A percentile compares a stretch with the other conserved stretches of the same genome.
Conservation (phyloP, 2,329 filamentous ascomycete genomes). For the Leptographium wingfieldii region DNA sequence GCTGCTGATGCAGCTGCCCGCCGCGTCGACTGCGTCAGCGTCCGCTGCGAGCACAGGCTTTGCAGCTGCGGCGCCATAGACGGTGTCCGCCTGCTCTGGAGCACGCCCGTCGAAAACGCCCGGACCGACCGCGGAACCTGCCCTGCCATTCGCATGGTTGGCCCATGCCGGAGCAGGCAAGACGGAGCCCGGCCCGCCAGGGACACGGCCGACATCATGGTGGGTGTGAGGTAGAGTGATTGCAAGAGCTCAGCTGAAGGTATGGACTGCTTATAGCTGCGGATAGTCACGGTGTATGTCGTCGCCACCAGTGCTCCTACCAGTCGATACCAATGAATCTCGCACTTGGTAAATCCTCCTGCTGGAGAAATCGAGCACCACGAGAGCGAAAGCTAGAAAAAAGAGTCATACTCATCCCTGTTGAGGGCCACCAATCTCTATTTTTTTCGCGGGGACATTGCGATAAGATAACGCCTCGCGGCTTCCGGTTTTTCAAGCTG, state of each 20-base stretch:
- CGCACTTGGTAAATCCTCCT: too few species aligned
- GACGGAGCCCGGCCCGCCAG: constrained; percentile 45
- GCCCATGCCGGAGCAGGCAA: constrained; percentile 39
- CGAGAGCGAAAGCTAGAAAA: background rate
- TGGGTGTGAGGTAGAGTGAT: background rate
- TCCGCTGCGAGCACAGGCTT: constrained; percentile 16
- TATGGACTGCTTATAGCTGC: too few species aligned
- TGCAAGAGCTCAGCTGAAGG: too few species aligned
- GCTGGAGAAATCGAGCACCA: background rate
- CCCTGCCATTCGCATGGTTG: constrained; percentile 33
- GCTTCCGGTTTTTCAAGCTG: background rate
- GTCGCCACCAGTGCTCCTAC: too few species aligned
- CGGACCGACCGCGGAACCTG: constrained; percentile 31
- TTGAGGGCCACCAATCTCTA: background rate
- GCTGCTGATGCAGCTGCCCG: constrained; percentile 30
- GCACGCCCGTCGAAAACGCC: constrained; percentile 7
- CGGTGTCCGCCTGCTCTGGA: constrained; percentile 15
- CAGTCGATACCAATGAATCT: too few species aligned
- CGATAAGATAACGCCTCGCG: constrained; percentile 10
- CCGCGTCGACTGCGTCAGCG: constrained; percentile 34
- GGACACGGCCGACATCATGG: constrained; percentile 21
- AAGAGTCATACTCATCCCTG: constrained; percentile 9
- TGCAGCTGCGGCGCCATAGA: constrained; percentile 12
- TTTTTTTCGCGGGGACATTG: constrained; percentile 4
- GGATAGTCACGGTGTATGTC: too few species aligned